Evolutionary conservation across 1,284 basidiomycete genomes (phyloP), one percentile per base, ranked within the genome.

Genomic region (Trichosporon coremiiforme): DNA sequence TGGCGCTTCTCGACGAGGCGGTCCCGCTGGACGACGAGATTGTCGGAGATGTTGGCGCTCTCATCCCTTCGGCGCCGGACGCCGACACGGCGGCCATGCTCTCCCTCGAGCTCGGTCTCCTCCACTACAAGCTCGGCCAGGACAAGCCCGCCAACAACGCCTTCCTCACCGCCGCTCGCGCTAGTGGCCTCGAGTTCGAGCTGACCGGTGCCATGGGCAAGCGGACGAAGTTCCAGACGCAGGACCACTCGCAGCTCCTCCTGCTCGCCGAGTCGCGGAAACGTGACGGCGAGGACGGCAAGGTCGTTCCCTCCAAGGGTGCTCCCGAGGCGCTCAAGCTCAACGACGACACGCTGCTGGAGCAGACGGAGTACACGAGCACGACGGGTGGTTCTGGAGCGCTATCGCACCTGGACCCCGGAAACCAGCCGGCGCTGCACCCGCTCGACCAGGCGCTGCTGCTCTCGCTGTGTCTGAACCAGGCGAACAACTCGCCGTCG

Each of bases 341-440:
- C 67, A 97, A 99, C 82, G 97, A 99, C 84, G 97, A 99, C 83
- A 98, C 95, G 0, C 86, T 99, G 9, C 87, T 99, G 57, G 97
- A 99, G 83, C 90, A 92, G 77, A 99, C 96, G 2, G 88, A 91
- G 77, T 99, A 94, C 82, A 94, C 94, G 8, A 80, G 75, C 62
- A 71, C 74, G 36, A 74, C 73, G 4, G 53, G 29, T 22, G 75
- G 84, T 17, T 82, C 80, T 31, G 71, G 75, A 3, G 71, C 70
- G 85, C 73, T 84, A 2, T 74, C 78, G 0, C 89, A 91, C 77
- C 85, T 98, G 69, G 89, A 96, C 80, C 95, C 95, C 0, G 86
- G 90, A 5, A 84, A 88, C 15, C 97, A 98, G 79, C 94, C 94
- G 1, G 85, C 91, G 0, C 87, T 98, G 22, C 90, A 95, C 76